Evolutionary conservation across 2,329 filamentous ascomycete genomes (phyloP).

Genomic region (Cyphellophora attinorum): DNA sequence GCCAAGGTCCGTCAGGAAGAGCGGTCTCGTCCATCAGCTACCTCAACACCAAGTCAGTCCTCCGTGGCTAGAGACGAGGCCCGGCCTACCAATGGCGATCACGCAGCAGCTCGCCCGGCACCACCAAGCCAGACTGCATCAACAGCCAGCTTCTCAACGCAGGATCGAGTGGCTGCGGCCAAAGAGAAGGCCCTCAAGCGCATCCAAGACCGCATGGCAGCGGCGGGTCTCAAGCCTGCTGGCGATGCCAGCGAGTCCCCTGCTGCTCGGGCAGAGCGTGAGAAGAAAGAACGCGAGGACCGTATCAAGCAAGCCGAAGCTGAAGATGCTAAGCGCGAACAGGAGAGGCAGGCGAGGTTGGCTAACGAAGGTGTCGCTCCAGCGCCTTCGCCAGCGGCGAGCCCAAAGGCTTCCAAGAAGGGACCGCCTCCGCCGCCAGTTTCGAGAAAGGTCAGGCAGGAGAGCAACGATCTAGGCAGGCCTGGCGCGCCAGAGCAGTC

Average conservation of each 20-base stretch:
- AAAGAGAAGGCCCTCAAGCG: conserved; percentile 94
- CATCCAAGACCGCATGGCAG: conserved; percentile 92
- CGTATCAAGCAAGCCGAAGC: conserved; percentile 85
- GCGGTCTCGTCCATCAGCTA: conserved; percentile 47
- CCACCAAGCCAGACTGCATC: conserved; percentile 50
- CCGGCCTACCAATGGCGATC: conserved; percentile 39
- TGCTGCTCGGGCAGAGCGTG: conserved; percentile 77
- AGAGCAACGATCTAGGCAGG: conserved; percentile 48
- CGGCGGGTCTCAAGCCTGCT: conserved; percentile 79
- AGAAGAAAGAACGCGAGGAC: conserved; percentile 76
- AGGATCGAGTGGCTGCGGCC: conserved; percentile 91
- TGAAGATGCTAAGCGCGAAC: conserved; percentile 80
- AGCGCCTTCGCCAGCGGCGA: conserved; percentile 40
- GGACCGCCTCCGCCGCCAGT: conserved; percentile 71
- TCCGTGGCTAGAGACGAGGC: conserved; percentile 39
- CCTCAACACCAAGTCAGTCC: too few species aligned
- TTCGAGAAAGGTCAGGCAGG: conserved; percentile 57
- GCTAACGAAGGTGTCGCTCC: conserved; percentile 64
- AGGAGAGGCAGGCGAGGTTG: conserved; percentile 74
- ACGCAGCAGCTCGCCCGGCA: conserved; percentile 25
- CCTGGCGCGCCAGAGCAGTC: conserved; percentile 45
- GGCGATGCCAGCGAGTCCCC: conserved; percentile 70
- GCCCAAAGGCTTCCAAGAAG: conserved; percentile 44
- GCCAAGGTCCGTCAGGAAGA: conserved; percentile 59
- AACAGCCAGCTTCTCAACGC: conserved; percentile 76